Evolutionary conservation across 2,329 filamentous ascomycete genomes (phyloP).

Genomic region (Aspergillus flavus): DNA sequence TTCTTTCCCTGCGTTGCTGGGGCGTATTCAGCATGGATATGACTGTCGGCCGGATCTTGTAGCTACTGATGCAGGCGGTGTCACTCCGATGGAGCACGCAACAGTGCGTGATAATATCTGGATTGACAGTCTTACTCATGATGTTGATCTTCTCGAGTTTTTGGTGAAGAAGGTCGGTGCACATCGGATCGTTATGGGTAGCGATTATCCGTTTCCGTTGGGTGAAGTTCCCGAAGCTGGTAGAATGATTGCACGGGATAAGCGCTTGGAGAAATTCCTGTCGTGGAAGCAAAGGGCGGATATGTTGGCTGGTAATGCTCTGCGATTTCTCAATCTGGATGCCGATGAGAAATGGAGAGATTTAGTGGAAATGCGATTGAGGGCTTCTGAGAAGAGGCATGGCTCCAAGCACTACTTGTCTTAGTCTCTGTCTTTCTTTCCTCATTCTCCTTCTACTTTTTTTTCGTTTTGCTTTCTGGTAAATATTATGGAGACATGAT

Average conservation of each 20-base stretch:
- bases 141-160: conserved; percentile 20
- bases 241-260: conserved; percentile 20
- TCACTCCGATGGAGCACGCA: conserved; percentile 14
- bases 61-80: conserved; percentile 10
- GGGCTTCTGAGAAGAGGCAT: conserved; percentile 7
- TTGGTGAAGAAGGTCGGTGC: conserved; percentile 24
- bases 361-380: conserved; percentile 8
- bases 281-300: conserved; percentile 16
- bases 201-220: conserved; percentile 26
- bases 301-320: conserved; percentile 24
- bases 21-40: conserved; percentile 23
- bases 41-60: conserved; percentile 18
- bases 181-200: conserved; percentile 22
- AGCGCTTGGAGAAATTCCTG: conserved; percentile 13
- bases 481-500: not conserved
- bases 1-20: conserved; percentile 19
- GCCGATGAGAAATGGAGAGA: conserved; percentile 8
- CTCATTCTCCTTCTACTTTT: not conserved
- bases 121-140: conserved; percentile 22
- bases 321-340: conserved; percentile 19
- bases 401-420: not conserved
- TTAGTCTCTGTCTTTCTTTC: not conserved
- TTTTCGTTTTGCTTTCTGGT: not conserved
- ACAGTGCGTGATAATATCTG: conserved; percentile 15
- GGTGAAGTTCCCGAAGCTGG: conserved; percentile 24